phyloP scores from a whole-genome alignment of 441 rosid genomes.

The Erysimum pusillum region DNA sequence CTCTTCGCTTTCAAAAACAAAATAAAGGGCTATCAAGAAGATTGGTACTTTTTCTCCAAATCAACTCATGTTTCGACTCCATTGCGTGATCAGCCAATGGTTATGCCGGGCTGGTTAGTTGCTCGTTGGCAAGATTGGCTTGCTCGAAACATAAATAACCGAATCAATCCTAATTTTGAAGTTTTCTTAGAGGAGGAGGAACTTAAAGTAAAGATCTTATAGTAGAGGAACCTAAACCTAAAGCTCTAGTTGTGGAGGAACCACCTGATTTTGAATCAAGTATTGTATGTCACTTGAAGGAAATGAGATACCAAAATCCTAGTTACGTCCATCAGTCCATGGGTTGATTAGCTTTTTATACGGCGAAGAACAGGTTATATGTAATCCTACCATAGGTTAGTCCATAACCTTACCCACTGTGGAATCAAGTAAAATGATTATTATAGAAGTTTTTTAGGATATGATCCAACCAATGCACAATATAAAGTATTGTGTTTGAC shows the following conservation, averaged over 20 bases:
- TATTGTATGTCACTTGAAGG: neutral
- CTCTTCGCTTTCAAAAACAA: neutral
- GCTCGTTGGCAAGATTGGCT: neutral
- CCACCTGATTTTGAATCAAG: neutral
- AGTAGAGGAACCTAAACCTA: neutral
- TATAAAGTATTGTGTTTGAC: neutral
- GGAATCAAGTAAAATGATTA: neutral
- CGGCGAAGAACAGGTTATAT: neutral
- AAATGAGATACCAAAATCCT: neutral
- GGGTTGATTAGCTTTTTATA: slow-evolving; percentile 1
- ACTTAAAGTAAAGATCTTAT: neutral
- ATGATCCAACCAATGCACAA: slow-evolving; percentile 3
- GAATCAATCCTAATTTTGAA: too few species aligned
- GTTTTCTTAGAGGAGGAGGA: too few species aligned
- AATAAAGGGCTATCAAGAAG: neutral
- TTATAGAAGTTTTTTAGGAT: slow-evolving; percentile 1
- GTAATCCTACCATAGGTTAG: slow-evolving; percentile 7
- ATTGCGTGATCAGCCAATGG: neutral
- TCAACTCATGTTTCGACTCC: neutral
- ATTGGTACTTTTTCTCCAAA: slow-evolving; percentile 10
- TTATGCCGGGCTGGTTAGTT: neutral
- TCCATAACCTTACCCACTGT: slow-evolving; percentile 2
- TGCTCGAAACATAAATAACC: too few species aligned
- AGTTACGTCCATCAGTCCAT: neutral
- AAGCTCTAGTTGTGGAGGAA: neutral